Conservation (phyloP, 73 alveolate species). For the Tetrahymena borealis region DNA sequence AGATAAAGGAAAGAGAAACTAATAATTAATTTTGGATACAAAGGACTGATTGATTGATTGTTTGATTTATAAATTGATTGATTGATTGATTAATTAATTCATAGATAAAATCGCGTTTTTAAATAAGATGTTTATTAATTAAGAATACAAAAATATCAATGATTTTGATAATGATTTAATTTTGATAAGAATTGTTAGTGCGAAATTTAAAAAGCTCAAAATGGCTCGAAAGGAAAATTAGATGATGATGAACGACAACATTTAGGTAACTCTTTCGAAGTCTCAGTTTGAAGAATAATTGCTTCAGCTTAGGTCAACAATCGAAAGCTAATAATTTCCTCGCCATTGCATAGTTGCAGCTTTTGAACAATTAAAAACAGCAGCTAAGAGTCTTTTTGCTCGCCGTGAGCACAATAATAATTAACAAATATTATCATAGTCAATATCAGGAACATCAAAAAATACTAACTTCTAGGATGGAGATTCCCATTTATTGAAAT, state of each 20-base stretch:
- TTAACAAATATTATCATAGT: not conserved
- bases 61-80: not conserved
- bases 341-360: constrained; percentile 3
- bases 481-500: not conserved
- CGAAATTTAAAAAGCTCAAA: constrained; percentile 1
- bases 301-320: not conserved
- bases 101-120: no score
- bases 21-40: not conserved
- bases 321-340: not conserved
- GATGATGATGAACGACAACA: not conserved
- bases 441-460: not conserved
- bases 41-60: not conserved
- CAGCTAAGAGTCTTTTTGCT: not conserved
- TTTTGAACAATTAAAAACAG: not conserved
- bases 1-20: not conserved
- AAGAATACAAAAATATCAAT: not conserved
- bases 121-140: not conserved
- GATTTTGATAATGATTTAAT: not conserved
- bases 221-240: constrained; percentile 2
- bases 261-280: not conserved
- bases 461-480: not conserved
- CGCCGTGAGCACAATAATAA: not conserved
- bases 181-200: not conserved
- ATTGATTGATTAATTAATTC: not conserved
- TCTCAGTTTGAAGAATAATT: not conserved